Evolutionary conservation across 257 asterid species (phyloP).

Genomic region (Rubia yunnanensis): DNA sequence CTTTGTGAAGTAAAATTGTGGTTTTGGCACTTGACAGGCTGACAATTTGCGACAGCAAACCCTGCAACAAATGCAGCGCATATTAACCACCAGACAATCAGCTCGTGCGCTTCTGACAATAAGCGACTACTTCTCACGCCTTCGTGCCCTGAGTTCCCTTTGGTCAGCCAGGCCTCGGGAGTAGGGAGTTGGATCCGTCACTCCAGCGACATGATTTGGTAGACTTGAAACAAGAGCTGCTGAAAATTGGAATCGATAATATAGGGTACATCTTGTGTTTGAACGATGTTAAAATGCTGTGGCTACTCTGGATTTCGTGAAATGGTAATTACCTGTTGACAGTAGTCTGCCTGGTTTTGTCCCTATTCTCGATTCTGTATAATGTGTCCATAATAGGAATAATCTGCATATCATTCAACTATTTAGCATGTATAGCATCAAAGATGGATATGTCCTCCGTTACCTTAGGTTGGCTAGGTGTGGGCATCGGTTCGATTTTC

Average conservation of each 20-base stretch:
- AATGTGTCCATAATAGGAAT: slow-evolving; percentile 6
- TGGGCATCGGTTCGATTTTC: no score
- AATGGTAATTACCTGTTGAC: neutral
- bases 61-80: slow-evolving; percentile 79
- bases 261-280: neutral
- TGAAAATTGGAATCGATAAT: neutral
- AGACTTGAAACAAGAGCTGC: neutral
- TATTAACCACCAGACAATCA: slow-evolving; percentile 75
- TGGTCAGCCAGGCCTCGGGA: slow-evolving; percentile 95
- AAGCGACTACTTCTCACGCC: slow-evolving; percentile 74
- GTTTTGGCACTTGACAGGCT: slow-evolving; percentile 35
- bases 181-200: slow-evolving; percentile 9
- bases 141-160: slow-evolving; percentile 87
- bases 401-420: slow-evolving; percentile 2
- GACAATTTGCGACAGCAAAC: slow-evolving; percentile 88
- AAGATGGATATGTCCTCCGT: neutral
- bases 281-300: neutral
- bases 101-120: slow-evolving; percentile 80
- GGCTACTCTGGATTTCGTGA: neutral
- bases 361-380: neutral
- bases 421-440: slow-evolving; percentile 5
- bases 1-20: neutral
- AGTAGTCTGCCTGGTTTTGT: neutral
- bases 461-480: neutral
- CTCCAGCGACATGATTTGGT: neutral